A percentile compares a stretch with the other conserved stretches of the same genome.
phyloP scores from a whole-genome alignment of 257 asterid genomes.

The Plantago ovata region DNA sequence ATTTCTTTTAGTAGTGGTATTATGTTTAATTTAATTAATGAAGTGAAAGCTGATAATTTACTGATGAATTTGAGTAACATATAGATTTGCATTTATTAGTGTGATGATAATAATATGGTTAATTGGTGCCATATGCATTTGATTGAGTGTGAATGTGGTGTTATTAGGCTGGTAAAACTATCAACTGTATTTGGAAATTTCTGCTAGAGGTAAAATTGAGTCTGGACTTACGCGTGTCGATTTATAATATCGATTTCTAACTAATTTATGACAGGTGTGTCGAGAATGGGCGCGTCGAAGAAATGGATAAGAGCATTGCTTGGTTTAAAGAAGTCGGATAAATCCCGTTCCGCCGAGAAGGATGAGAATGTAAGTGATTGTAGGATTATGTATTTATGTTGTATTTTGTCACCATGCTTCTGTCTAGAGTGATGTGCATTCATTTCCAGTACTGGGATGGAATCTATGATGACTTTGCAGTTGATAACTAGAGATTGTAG shows the following conservation, averaged over 20 bases:
- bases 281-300: slow-evolving; percentile 79
- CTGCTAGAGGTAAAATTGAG: not conserved
- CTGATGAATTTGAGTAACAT: too few species aligned
- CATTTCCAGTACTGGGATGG: too few species aligned
- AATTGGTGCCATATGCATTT: not conserved
- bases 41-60: not conserved
- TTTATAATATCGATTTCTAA: slow-evolving; percentile 10
- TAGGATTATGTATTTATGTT: slow-evolving; percentile 8
- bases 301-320: slow-evolving; percentile 86
- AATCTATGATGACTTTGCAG: too few species aligned
- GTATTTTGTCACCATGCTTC: slow-evolving; percentile 1
- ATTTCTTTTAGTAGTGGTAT: too few species aligned
- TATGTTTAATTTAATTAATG: not conserved
- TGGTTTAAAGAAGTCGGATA: slow-evolving; percentile 72
- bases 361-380: slow-evolving; percentile 60
- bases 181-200: not conserved
- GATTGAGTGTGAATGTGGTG: too few species aligned
- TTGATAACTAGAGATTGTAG: too few species aligned
- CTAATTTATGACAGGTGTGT: slow-evolving; percentile 41
- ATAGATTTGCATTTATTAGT: too few species aligned
- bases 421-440: not conserved
- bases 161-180: too few species aligned
- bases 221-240: slow-evolving; percentile 5
- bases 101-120: too few species aligned
- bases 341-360: slow-evolving; percentile 55